Evolutionary conservation across 176 grass and related monocot genomes (phyloP), one percentile per base, ranked within the genome.

Genomic region (Stipa capillata): DNA sequence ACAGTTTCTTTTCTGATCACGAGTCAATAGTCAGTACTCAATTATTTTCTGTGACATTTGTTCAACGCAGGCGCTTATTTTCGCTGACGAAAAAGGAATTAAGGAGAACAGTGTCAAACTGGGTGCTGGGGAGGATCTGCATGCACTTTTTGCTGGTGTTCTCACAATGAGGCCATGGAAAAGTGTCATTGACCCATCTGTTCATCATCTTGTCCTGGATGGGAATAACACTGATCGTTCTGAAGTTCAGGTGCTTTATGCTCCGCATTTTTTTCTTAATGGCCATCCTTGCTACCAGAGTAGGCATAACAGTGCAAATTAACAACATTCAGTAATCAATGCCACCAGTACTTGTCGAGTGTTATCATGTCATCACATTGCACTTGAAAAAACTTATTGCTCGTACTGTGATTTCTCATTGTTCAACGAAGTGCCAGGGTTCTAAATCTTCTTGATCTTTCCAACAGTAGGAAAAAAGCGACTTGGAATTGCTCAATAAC

Each of bases 101-200:
- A 97, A 88, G 82, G 91, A 89, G 29, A 88, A 90, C 78, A 89
- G 92, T 82, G 27, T 90, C 79, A 97, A 92, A 76, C 84, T 97
- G 76, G 95, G 95, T 78, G 89, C 92, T 11, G 95, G 92, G 75
- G 95, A 97, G 69, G 95, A 94, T 87, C 87, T 97, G 53, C 83
- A 87, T 31, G 72, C 78, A 60, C 80, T 94, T 49, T 90, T 97
- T 87, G 91, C 95, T 50, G 95, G 95, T 83, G 77, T 97, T 65
- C 89, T 97, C 61, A 97, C 95, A 15, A 92, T 97, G 92, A 91
- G 80, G 73, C 92, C 95, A 76, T 97, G 95, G 95, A 79, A 85
- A 78, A 90, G 87, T 70, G 89, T 97, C 53, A 92, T 97, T 66
- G 95, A 97, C 54, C 92, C 87, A 49, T 86, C 95, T 74, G 77